These are phyloP conservation scores for Amylostereum areolatum DNA, from an alignment of 1,284 basidiomycete genomes.

Conservation along the genomic window DNA sequence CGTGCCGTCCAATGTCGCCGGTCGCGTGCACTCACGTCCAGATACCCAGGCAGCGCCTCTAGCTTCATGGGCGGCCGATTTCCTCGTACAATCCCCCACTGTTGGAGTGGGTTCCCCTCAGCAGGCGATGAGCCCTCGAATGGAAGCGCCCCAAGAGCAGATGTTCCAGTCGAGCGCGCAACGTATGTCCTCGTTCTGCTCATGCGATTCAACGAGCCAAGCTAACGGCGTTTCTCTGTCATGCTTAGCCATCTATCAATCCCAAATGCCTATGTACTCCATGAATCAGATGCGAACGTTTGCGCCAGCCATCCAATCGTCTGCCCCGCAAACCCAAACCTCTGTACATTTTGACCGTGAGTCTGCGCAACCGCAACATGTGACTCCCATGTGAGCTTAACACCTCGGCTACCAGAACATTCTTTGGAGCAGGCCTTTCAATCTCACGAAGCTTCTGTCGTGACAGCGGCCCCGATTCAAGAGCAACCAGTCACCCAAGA, in stretches of 20 bases:
- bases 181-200: not conserved
- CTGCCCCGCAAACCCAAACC: conserved; percentile 24
- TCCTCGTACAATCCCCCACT: conserved; percentile 30
- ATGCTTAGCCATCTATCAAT: not conserved
- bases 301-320: conserved; percentile 21
- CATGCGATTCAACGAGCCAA: not conserved
- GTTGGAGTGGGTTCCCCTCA: not conserved
- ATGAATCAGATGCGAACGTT: conserved; percentile 33
- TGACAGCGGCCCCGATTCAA: conserved; percentile 14
- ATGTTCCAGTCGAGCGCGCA: not conserved
- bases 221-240: not conserved
- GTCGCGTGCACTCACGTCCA: conserved; percentile 24
- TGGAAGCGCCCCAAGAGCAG: conserved; percentile 3
- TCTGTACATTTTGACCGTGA: conserved; percentile 28
- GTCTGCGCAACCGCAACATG: conserved; percentile 10
- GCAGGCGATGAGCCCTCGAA: not conserved
- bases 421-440: conserved; percentile 62
- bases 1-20: conserved; percentile 16
- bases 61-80: conserved; percentile 59
- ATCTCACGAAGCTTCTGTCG: conserved; percentile 38
- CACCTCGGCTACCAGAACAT: conserved; percentile 13
- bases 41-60: conserved; percentile 11
- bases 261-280: conserved; percentile 21
- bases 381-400: not conserved
- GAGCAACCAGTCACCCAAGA: conserved; percentile 19